phyloP scores from a whole-genome alignment of 1,284 basidiomycete genomes.

The Leccinum pallidistipes region DNA sequence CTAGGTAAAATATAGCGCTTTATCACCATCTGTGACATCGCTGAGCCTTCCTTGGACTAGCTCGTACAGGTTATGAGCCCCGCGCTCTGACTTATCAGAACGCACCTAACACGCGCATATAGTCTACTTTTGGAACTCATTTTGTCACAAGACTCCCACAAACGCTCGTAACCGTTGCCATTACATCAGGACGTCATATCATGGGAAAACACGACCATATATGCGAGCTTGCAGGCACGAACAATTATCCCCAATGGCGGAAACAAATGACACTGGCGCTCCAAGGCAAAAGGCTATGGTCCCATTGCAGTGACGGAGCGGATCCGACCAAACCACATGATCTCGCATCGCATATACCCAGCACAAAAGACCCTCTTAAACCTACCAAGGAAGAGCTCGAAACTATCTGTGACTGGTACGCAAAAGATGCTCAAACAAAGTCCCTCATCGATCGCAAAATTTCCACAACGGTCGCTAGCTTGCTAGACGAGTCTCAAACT shows the following conservation, averaged over 20 bases:
- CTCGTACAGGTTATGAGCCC: too few relatives aligned
- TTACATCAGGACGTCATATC: background rate
- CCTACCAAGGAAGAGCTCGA: background rate
- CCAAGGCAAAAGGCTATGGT: background rate
- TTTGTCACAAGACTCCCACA: too few relatives aligned
- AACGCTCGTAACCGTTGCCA: background rate
- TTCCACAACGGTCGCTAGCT: rapidly evolving
- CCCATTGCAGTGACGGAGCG: background rate
- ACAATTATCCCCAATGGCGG: background rate
- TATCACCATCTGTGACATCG: too few relatives aligned
- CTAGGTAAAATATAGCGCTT: too few relatives aligned
- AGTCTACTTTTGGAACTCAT: too few relatives aligned
- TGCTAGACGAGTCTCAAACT: rapidly evolving
- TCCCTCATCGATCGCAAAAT: background rate
- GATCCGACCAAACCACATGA: background rate
- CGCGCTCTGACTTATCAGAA: too few relatives aligned
- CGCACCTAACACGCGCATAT: too few relatives aligned
- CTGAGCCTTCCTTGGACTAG: too few relatives aligned
- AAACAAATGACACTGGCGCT: background rate
- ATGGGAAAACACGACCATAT: constrained; percentile 13
- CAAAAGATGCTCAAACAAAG: background rate
- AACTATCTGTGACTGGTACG: background rate
- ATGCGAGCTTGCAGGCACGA: background rate
- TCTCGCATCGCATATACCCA: background rate
- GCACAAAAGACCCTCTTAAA: background rate